A percentile compares a stretch with the other conserved stretches of the same genome.
Evolutionary conservation across 129 eudicot species (phyloP).

Genomic region (Scalesia atractyloides): DNA sequence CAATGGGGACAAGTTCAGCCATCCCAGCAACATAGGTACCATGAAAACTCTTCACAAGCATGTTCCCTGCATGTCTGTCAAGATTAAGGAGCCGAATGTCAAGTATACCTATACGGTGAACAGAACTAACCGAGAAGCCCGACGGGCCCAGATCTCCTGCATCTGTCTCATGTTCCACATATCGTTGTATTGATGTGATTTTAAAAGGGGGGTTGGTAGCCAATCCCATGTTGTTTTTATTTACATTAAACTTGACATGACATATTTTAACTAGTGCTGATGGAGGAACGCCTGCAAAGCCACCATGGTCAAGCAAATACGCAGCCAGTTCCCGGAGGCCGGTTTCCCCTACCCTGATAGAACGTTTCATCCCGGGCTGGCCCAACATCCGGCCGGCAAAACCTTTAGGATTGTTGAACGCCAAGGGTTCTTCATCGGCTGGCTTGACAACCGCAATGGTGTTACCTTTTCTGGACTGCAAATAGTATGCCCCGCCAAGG

Average conservation of each 20-base stretch:
- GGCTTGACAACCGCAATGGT: conserved; percentile 87
- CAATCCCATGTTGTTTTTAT: conserved; percentile 32
- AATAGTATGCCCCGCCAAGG: conserved; percentile 86
- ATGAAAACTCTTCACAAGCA: conserved; percentile 69
- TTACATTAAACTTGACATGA: conserved; percentile 55
- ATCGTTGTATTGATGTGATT: conserved; percentile 87
- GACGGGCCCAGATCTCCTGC: conserved; percentile 97
- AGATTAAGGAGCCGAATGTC: conserved; percentile 81
- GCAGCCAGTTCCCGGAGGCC: conserved; percentile 92
- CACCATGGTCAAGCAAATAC: conserved; percentile 85
- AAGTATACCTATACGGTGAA: conserved; percentile 84
- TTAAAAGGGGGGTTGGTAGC: conserved; percentile 46
- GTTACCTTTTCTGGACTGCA: conserved; percentile 52
- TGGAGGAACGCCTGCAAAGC: conserved; percentile 94
- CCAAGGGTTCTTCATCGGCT: conserved; percentile 87
- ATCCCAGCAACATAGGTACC: conserved; percentile 54
- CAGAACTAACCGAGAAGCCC: conserved; percentile 67
- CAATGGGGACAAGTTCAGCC: conserved; percentile 84
- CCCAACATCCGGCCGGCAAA: conserved; percentile 86
- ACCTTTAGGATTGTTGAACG: conserved; percentile 88
- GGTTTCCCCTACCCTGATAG: conserved; percentile 88
- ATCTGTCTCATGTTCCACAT: conserved; percentile 67
- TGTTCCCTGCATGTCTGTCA: conserved; percentile 92
- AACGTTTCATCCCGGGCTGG: conserved; percentile 85
- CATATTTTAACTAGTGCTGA: conserved; percentile 80